These are phyloP conservation scores for Jacaranda mimosifolia DNA, from an alignment of 257 asterid species.

Conservation along the genomic window DNA sequence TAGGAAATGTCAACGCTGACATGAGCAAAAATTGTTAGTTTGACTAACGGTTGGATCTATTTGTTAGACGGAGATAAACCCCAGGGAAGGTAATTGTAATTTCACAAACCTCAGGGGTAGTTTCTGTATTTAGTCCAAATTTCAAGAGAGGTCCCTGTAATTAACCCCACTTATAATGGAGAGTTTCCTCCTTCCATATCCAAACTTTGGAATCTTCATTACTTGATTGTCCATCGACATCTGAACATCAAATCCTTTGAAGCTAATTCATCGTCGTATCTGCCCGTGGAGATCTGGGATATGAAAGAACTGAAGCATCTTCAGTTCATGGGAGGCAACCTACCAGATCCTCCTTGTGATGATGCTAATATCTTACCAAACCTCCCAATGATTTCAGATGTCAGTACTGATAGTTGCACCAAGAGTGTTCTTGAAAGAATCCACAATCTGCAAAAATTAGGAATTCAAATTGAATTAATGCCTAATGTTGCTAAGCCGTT, in stretches of 20 bases:
- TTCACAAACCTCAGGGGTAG: no score
- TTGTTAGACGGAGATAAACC: no score
- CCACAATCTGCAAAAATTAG: neutral
- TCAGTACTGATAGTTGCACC: neutral
- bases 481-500: neutral
- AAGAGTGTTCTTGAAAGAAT: neutral
- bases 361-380: neutral
- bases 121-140: no score
- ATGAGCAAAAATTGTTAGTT: no score
- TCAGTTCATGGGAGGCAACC: no score
- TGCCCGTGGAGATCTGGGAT: no score
- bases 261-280: neutral
- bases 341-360: neutral
- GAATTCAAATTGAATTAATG: no score
- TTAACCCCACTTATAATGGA: neutral
- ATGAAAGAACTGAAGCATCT: constrained; percentile 14
- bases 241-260: neutral
- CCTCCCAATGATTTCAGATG: constrained; percentile 7
- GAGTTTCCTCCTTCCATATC: neutral
- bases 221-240: neutral
- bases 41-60: no score
- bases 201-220: constrained; percentile 4
- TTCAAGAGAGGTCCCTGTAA: no score
- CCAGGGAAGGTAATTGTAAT: no score
- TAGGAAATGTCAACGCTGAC: no score